These are phyloP conservation scores for Arthrobotrys pseudoclavata DNA, from an alignment of 2,329 filamentous ascomycete species.

Conservation along the genomic window DNA sequence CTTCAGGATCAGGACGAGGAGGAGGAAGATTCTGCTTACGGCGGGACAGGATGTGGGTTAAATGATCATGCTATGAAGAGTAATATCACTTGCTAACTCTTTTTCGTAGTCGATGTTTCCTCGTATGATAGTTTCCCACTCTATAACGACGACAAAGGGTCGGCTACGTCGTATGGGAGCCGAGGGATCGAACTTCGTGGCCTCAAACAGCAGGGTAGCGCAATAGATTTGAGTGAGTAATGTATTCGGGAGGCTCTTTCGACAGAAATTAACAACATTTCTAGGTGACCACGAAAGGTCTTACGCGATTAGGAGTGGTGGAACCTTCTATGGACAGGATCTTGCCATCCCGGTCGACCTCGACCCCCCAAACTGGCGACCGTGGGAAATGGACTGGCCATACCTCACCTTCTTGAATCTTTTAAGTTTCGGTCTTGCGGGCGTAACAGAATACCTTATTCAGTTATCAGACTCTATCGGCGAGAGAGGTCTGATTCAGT, in stretches of 20 bases:
- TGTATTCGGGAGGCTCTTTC: background rate
- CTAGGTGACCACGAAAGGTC: conserved; percentile 45
- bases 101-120: conserved; percentile 44
- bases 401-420: conserved; percentile 72
- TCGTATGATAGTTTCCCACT: conserved; percentile 58
- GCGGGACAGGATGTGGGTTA: conserved; percentile 40
- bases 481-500: conserved; percentile 69
- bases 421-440: conserved; percentile 71
- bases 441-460: conserved; percentile 72
- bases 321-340: conserved; percentile 57
- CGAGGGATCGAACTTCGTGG: conserved; percentile 57
- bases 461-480: conserved; percentile 67
- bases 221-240: conserved; percentile 48
- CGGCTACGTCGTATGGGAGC: conserved; percentile 39
- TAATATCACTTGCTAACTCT: background rate
- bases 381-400: conserved; percentile 75
- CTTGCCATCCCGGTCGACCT: conserved; percentile 50
- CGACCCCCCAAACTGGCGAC: conserved; percentile 73
- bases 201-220: conserved; percentile 49
- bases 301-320: conserved; percentile 44
- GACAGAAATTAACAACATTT: conserved; percentile 10
- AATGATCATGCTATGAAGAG: background rate
- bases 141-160: conserved; percentile 52
- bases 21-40: conserved; percentile 16
- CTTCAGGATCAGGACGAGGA: conserved; percentile 43